These are phyloP conservation scores for Aphanomyces euteiches DNA, from an alignment of 352 stramenopile species.

Conservation along the genomic window DNA sequence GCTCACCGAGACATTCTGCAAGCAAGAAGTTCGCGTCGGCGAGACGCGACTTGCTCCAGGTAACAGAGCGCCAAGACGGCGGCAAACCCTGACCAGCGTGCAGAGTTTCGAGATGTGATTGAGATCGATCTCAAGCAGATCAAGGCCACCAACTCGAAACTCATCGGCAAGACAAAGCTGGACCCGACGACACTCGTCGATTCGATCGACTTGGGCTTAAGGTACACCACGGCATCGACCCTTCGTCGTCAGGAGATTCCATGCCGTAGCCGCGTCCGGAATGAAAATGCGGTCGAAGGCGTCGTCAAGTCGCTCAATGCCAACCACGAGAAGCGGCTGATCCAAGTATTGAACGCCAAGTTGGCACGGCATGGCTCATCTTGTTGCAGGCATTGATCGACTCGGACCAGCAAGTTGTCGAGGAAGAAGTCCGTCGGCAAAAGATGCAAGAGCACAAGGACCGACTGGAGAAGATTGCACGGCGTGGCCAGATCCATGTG, in stretches of 20 bases:
- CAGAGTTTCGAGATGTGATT: slow-evolving; percentile 21
- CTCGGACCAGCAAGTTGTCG: slow-evolving; percentile 56
- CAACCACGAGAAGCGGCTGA: slow-evolving; percentile 56
- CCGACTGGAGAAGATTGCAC: slow-evolving; percentile 38
- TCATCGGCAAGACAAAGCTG: neutral
- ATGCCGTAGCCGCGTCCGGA: slow-evolving; percentile 6
- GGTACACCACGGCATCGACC: neutral
- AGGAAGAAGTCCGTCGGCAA: slow-evolving; percentile 54
- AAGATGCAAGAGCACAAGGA: slow-evolving; percentile 58
- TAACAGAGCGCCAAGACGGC: neutral
- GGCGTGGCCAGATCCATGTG: slow-evolving; percentile 33
- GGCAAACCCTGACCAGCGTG: neutral
- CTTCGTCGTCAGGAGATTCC: neutral
- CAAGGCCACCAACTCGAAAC: neutral
- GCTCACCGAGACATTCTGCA: slow-evolving; percentile 14
- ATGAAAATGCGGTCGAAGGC: slow-evolving; percentile 16
- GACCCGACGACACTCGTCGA: slow-evolving; percentile 1
- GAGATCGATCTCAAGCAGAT: slow-evolving; percentile 1
- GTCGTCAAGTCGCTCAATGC: slow-evolving; percentile 22
- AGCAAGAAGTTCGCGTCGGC: slow-evolving; percentile 12
- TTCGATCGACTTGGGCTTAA: slow-evolving; percentile 17
- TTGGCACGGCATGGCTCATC: neutral
- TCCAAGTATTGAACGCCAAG: slow-evolving; percentile 35
- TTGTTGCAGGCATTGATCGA: slow-evolving; percentile 45
- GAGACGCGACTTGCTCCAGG: neutral